Evolutionary conservation across 2,329 filamentous ascomycete species (phyloP), one percentile per base, ranked within the genome.

Genomic region (Colletotrichum chlorophyti): DNA sequence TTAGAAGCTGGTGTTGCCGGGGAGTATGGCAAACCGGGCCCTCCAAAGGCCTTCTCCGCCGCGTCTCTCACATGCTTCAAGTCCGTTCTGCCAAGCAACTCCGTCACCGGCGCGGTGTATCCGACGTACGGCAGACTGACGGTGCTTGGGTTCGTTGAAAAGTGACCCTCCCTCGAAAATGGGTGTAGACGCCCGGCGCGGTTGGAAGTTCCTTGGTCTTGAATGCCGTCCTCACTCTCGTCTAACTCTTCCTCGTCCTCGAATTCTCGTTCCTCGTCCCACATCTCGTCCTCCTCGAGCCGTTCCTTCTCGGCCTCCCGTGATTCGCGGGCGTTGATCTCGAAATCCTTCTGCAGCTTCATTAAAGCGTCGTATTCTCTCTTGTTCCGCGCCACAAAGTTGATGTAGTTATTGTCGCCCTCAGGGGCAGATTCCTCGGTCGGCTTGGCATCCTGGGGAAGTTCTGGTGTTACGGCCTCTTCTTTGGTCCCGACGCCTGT

Each of bases 41-140:
- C 94, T 38, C 93, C 94, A 69, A 97, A 94, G 1, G 85, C 81
- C 38, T 80, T 83, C 64, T 91, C 85, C 1, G 93, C 91, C 1
- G 89, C 83, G 54, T 89, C 83, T 29, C 82, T 80, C 27, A 98
- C 79, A 69, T 99, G 95, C 54, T 87, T 89, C 38, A 87, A 84
- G 55, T 91, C 84, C 51, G 86, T 84, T 53, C 88, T 79, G 12
- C 81, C 80, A 2, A 98, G 79, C 3, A 97, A 79, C 5, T 83
- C 74, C 2, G 84, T 80, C 15, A 96, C 87, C 0, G 93, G 93
- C 4, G 83, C 76, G 8, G 90, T 81, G 35, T 97, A 82, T 3
- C 84, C 79, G n/a, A 81, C 77, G 63, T 85, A 83, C 0, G 94
- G 93, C 4, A 97, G 76, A n/a, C 84, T 80, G 12, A 97, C 72